Conservation (phyloP, 768 basidiomycete genomes). For the Pholiota microspora region DNA sequence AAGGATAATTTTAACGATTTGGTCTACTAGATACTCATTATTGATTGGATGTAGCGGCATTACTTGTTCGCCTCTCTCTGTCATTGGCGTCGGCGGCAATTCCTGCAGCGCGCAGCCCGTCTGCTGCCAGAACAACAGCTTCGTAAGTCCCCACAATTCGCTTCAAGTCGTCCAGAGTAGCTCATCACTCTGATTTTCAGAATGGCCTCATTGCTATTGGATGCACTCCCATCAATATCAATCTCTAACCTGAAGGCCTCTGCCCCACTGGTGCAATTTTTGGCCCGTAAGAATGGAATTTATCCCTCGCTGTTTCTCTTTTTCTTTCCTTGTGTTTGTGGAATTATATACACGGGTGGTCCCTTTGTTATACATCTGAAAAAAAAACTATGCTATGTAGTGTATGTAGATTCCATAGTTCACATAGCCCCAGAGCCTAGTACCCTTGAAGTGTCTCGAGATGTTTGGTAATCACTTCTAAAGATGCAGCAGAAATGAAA, state of each 20-base stretch:
- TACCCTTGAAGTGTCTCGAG: too few species aligned
- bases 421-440: too few species aligned
- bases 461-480: too few species aligned
- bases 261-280: neutral
- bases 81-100: slow-evolving; percentile 21
- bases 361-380: too few species aligned
- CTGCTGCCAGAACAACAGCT: slow-evolving; percentile 27
- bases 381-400: too few species aligned
- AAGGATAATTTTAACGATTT: neutral
- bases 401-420: too few species aligned
- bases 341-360: too few species aligned
- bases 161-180: neutral
- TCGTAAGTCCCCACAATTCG: slow-evolving; percentile 13
- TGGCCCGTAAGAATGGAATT: too few species aligned
- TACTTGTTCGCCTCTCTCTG: slow-evolving; percentile 26
- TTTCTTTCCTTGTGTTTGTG: too few species aligned
- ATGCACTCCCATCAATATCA: slow-evolving; percentile 26
- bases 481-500: too few species aligned
- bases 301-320: too few species aligned
- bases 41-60: neutral
- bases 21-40: neutral
- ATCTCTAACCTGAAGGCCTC: slow-evolving; percentile 14
- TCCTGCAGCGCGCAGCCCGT: slow-evolving; percentile 25
- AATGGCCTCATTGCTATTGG: slow-evolving; percentile 27
- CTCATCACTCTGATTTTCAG: slow-evolving; percentile 6